A percentile compares a stretch with the other conserved stretches of the same genome.
Conservation (phyloP, 2,329 filamentous ascomycete species). For the Clarireedia paspali region DNA sequence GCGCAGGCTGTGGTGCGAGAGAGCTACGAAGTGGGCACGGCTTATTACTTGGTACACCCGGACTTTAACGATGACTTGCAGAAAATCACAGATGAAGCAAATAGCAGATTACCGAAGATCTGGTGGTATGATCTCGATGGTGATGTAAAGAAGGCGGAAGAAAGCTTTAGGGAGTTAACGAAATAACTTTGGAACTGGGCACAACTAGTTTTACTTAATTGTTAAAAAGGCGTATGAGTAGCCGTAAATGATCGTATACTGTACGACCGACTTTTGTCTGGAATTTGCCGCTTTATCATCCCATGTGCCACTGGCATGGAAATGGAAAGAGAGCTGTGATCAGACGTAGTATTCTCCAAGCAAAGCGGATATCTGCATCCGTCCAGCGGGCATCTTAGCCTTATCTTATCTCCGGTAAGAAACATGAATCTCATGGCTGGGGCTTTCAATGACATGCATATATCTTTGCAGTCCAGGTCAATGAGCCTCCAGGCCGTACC, state of each 20-base stretch:
- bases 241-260: no score
- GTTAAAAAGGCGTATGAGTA: no score
- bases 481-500: no score
- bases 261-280: no score
- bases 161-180: neutral
- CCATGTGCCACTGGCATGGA: neutral
- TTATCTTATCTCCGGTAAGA: no score
- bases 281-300: no score
- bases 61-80: constrained; percentile 29
- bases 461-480: no score
- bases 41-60: constrained; percentile 36
- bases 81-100: constrained; percentile 30
- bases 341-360: no score
- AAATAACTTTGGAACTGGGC: neutral
- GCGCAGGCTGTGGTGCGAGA: constrained; percentile 18
- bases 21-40: constrained; percentile 12
- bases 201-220: neutral
- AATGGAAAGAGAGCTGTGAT: neutral
- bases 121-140: constrained; percentile 27
- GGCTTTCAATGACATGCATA: no score
- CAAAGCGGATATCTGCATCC: neutral
- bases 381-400: neutral
- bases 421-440: no score
- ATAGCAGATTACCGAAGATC: constrained; percentile 27
- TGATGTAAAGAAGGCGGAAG: constrained; percentile 29